Conservation (phyloP, 495 filamentous ascomycete species). For the Cercophora samala region DNA sequence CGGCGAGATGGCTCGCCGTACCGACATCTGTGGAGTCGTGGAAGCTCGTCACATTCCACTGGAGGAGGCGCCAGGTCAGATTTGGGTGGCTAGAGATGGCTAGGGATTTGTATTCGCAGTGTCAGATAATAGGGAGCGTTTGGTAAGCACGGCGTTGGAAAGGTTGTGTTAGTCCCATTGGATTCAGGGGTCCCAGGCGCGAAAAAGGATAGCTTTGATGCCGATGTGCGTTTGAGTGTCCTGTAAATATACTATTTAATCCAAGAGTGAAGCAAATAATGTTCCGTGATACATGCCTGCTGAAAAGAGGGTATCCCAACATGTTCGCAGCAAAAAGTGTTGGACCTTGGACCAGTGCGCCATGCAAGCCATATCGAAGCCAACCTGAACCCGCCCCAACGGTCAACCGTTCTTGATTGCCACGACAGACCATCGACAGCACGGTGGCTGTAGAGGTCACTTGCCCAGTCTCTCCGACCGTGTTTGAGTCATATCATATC, state of each 20-base stretch:
- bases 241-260: too few relatives aligned
- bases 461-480: not conserved
- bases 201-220: slow-evolving; percentile 21
- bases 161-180: slow-evolving; percentile 12
- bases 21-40: slow-evolving; percentile 22
- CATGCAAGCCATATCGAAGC: not conserved
- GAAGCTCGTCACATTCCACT: slow-evolving; percentile 28
- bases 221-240: not conserved
- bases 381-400: not conserved
- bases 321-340: too few relatives aligned
- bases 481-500: not conserved
- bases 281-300: not conserved
- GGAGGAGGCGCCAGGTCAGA: slow-evolving; percentile 34
- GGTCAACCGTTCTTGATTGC: not conserved
- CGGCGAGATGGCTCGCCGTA: slow-evolving; percentile 20
- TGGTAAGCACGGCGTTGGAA: not conserved
- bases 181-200: slow-evolving; percentile 37
- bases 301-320: not conserved
- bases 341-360: not conserved
- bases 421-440: not conserved
- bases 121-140: not conserved
- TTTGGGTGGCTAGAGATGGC: slow-evolving; percentile 16
- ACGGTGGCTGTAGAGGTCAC: not conserved
- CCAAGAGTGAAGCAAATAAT: not conserved
- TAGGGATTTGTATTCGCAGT: not conserved